Base-by-base conservation (phyloP, 2,329 filamentous ascomycete genomes). In the Zymoseptoria pseudotritici region DNA sequence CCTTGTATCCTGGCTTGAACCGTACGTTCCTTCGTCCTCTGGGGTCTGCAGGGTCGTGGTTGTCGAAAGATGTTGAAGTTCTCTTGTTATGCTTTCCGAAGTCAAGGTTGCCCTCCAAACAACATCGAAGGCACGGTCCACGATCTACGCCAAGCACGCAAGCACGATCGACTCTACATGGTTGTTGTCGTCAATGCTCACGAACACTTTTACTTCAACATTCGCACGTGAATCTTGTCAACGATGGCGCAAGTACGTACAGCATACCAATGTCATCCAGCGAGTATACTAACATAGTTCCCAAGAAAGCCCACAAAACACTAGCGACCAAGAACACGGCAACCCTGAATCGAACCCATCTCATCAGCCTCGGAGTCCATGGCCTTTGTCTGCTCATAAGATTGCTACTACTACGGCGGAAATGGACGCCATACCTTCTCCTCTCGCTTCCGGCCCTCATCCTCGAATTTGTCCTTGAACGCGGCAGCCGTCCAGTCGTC, bases 381-480 rank as follows among this genome's bases (percentile, higher is more conserved):
- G 70, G 74, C 60, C 71, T 91, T 71, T 97, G 93, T 79, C 79
- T 96, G 60, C 71, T 91, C 56, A 82, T 88, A 61, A 85, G 89
- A 74, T 81, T 88, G 68, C 67, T 83, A 58, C 69, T 88, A 70
- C 77, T 89, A 73, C 73, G 73, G 31, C 74, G 74, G 53, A 78
- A 80, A 11, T 72, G 86, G 21, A 75, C 86, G 56, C 79, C 85
- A 61, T 99, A 96, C 75, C 72, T 85, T 60, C 63, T 91, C 50
- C 78, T 97, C 64, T 90, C 88, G 2, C 73, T 83, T 0, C 94
- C 94, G 0, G 86, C 87, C 56, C 81, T 96, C 56, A 71, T 87
- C 67, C 91, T 94, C 76, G 86, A 97, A 74, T 88, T 90, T 71
- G 86, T 91, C 69, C 87, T 99, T 63, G 94, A 99, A 75, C 83